Base-by-base conservation (phyloP, 2,329 filamentous ascomycete genomes). In the Myriangium duriaei region DNA sequence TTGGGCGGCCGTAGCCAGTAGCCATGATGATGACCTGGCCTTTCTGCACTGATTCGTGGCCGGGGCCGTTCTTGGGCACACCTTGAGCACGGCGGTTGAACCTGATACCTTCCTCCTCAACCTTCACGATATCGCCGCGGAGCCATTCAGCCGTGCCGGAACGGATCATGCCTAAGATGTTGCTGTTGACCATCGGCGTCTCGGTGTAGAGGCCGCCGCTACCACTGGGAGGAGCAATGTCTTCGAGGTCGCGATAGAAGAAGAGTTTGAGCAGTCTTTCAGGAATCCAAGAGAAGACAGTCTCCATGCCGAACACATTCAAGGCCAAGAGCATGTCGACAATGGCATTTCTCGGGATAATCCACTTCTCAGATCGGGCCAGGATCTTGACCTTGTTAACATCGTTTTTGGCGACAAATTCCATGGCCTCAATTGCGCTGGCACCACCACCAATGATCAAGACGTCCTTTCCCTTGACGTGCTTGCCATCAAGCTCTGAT, bases 111-210 rank as follows among this genome's bases (percentile, higher is more conserved):
- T 63, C 59, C 14, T 75, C 65, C 5, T 71, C 68, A 41, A 85
- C 73, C 5, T 65, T 67, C 44, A 87, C 76, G 45, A 91, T 84
- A 51, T 92, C 85, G 41, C 84, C 82, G 10, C 84, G 77, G 1
- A 91, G 62, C 85, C 85, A 92, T 44, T 79, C 72, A 0, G 81
- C 82, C 46, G 74, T 70, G 9, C 81, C 81, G 1, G 65, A 61
- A 12, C 84, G 78, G 19, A 92, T 72, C 49, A 81, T 79, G 33
- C 81, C 66, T 58, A 93, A 79, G 1, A 92, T 71, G 32, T 86
- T 77, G 11, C 77, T 80, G 57, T 91, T 92, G 15, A 91, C 81
- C 81, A 88, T 88, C 1, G 84, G 84, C 0, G 84, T 92, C 36
- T 82, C 79, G 17, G 71, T 85, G 56, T 85, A 92, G n/a, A 91